These are phyloP conservation scores for Zygotorulaspora chibaensis DNA, from an alignment of 805 yeast genomes.

Conservation along the genomic window DNA sequence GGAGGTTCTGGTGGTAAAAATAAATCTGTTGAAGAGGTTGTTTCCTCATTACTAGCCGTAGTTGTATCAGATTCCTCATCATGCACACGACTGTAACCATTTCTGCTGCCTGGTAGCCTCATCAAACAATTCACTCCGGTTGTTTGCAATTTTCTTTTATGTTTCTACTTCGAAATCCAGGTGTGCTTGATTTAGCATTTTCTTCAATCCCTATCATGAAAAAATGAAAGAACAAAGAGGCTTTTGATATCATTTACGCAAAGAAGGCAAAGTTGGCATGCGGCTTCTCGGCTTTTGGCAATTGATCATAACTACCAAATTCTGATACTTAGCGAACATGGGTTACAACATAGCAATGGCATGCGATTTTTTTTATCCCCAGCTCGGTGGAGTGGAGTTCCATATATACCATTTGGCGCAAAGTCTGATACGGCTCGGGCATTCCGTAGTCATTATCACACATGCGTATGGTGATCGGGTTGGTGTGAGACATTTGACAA, in stretches of 20 bases:
- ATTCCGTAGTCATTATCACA: constrained; percentile 79
- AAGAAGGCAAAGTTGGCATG: no score
- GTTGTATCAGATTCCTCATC: constrained; percentile 12
- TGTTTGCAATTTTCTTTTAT: not conserved
- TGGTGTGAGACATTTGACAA: constrained; percentile 79
- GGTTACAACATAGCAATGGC: constrained; percentile 55
- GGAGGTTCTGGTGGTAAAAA: constrained; percentile 34
- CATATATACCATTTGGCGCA: constrained; percentile 91
- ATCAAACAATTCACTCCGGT: not conserved
- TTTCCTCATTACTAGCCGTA: not conserved
- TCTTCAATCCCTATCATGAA: no score
- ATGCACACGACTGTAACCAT: constrained; percentile 16
- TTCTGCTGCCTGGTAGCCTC: constrained; percentile 8
- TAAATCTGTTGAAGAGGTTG: constrained; percentile 6
- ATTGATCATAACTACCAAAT: not conserved
- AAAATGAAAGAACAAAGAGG: not conserved
- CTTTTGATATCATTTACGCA: constrained; percentile 1
- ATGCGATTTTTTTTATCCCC: constrained; percentile 96
- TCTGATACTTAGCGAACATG: constrained; percentile 13
- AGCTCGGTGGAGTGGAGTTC: constrained; percentile 96
- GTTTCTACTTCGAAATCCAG: not conserved
- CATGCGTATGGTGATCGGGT: constrained; percentile 81
- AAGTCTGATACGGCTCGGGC: constrained; percentile 73
- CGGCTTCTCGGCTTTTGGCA: not conserved
- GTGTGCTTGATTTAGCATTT: not conserved